These are phyloP conservation scores for Termitomyces sp. DNA, from an alignment of 768 basidiomycete species.

Conservation along the genomic window DNA sequence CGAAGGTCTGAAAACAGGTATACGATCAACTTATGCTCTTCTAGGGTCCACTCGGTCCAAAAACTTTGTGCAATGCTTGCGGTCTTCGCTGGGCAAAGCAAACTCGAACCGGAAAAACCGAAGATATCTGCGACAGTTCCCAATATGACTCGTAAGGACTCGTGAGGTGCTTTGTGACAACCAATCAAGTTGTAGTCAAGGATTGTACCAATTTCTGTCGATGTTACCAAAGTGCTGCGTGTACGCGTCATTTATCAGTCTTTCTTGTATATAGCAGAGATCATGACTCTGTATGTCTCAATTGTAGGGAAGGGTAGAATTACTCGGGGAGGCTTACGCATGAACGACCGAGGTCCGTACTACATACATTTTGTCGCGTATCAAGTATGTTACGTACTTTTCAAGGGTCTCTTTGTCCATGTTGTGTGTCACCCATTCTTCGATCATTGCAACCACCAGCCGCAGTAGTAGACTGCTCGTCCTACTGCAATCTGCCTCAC, in stretches of 20 bases:
- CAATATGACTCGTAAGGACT: constrained; percentile 1
- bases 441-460: not conserved
- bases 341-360: no score
- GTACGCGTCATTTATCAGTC: not conserved
- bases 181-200: not conserved
- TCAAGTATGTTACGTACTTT: no score
- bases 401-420: not conserved
- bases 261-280: not conserved
- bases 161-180: not conserved
- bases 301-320: no score
- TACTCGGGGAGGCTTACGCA: no score
- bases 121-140: constrained; percentile 22
- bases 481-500: constrained; percentile 40
- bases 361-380: no score
- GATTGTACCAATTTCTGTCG: not conserved
- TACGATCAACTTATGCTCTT: constrained; percentile 4
- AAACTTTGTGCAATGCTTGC: constrained; percentile 97
- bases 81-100: constrained; percentile 90
- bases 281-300: not conserved
- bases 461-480: constrained; percentile 85
- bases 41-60: constrained; percentile 89
- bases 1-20: not conserved
- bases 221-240: not conserved
- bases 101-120: constrained; percentile 27
- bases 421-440: not conserved